Evolutionary conservation across 805 yeast genomes (phyloP).

Genomic region (Isabelozyma rhagii): DNA sequence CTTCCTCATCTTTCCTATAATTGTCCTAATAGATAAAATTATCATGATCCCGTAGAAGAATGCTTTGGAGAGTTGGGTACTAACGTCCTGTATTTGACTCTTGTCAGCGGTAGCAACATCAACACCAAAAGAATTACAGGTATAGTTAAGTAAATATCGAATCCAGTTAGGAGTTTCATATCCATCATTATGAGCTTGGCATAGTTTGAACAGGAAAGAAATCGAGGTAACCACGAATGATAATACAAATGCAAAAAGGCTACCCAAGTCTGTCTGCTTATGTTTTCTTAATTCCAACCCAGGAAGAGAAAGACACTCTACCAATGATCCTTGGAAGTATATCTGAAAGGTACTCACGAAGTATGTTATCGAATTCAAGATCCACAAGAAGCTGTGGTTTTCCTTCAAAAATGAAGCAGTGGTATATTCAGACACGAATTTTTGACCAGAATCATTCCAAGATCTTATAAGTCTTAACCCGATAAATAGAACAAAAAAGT

Average conservation of each 20-base stretch:
- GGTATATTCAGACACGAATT: constrained; percentile 44
- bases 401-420: constrained; percentile 42
- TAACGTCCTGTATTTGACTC: constrained; percentile 18
- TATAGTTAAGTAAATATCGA: constrained; percentile 19
- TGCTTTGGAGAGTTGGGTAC: constrained; percentile 23
- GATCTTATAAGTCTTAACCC: constrained; percentile 63
- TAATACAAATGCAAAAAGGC: constrained; percentile 39
- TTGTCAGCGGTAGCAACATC: constrained; percentile 17
- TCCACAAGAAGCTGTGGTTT: constrained; percentile 43
- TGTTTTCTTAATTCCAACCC: neutral
- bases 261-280: constrained; percentile 13
- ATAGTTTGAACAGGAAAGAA: constrained; percentile 52
- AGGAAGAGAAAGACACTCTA: constrained; percentile 15
- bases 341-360: constrained; percentile 14
- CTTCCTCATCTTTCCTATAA: constrained; percentile 18
- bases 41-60: constrained; percentile 22
- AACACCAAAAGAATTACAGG: constrained; percentile 25
- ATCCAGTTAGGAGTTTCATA: constrained; percentile 46
- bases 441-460: constrained; percentile 92
- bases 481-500: constrained; percentile 14
- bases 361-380: constrained; percentile 41
- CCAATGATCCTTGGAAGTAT: constrained; percentile 21
- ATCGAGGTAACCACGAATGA: constrained; percentile 45
- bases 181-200: constrained; percentile 53
- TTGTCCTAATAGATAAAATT: constrained; percentile 27